Evolutionary conservation across 73 alveolate genomes (phyloP).

Genomic region (Paramecium sexaurelia): DNA sequence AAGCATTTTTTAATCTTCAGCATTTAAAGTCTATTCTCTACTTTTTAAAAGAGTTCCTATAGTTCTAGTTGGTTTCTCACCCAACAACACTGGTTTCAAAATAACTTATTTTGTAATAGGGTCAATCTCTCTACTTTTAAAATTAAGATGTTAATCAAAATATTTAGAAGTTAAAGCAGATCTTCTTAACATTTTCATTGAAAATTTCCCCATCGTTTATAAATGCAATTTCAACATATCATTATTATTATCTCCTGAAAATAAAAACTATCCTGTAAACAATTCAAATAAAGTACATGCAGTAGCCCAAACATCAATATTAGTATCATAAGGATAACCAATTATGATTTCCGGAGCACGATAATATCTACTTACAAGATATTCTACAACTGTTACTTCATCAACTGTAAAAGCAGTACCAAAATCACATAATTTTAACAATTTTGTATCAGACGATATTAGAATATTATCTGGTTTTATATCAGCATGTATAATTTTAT

Average conservation of each 20-base stretch:
- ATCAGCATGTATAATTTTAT: constrained; percentile 83
- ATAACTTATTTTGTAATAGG: constrained; percentile 69
- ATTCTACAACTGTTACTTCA: constrained; percentile 78
- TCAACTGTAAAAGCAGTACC: constrained; percentile 82
- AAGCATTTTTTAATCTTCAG: constrained; percentile 74
- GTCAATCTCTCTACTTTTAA: constrained; percentile 71
- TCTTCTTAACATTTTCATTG: constrained; percentile 72
- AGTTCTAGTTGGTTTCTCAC: constrained; percentile 64
- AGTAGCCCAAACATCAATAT: constrained; percentile 85
- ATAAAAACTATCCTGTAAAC: constrained; percentile 82
- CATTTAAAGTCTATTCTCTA: not conserved
- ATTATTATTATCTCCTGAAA: constrained; percentile 80
- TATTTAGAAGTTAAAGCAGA: constrained; percentile 70
- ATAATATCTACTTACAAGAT: constrained; percentile 83
- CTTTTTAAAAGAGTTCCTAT: constrained; percentile 25
- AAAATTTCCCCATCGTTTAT: constrained; percentile 78
- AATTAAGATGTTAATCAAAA: constrained; percentile 70
- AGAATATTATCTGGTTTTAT: constrained; percentile 88
- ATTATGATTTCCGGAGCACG: constrained; percentile 91
- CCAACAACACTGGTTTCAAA: constrained; percentile 66
- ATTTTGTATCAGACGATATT: constrained; percentile 75
- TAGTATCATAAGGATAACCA: constrained; percentile 78
- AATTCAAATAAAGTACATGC: constrained; percentile 86
- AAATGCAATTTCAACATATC: constrained; percentile 86
- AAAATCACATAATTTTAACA: constrained; percentile 86